phyloP scores from a whole-genome alignment of 2,329 filamentous ascomycete species.

The Simplicillium sp. region DNA sequence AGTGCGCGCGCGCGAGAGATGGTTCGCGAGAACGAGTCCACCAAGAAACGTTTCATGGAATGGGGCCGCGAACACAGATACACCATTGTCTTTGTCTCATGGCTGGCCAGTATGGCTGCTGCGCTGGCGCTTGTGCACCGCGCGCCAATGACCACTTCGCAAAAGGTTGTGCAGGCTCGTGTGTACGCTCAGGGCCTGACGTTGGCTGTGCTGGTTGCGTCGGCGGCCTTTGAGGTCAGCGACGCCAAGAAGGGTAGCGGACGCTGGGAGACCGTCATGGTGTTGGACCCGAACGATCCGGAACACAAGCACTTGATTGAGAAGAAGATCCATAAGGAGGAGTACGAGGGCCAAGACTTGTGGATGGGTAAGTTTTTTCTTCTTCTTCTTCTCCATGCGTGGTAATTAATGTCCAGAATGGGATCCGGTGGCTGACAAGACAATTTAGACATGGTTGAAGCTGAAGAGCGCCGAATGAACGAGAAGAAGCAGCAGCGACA shows the following conservation, averaged over 20 bases:
- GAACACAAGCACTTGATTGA: conserved; percentile 76
- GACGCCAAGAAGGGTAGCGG: conserved; percentile 71
- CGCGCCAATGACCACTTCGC: conserved; percentile 61
- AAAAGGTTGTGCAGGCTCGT: conserved; percentile 91
- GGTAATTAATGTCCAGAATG: too few species aligned
- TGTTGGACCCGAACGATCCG: conserved; percentile 72
- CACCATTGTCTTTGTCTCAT: conserved; percentile 71
- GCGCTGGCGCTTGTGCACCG: conserved; percentile 69
- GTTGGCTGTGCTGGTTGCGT: conserved; percentile 71
- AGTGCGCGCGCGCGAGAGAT: conserved; percentile 46
- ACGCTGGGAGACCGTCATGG: conserved; percentile 76
- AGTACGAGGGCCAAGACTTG: conserved; percentile 81
- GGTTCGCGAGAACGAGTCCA: conserved; percentile 44
- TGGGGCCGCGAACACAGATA: conserved; percentile 80
- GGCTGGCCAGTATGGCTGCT: conserved; percentile 71
- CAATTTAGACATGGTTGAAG: conserved; percentile 64
- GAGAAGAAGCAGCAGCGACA: conserved; percentile 23
- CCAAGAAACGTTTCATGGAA: conserved; percentile 51
- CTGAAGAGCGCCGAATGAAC: conserved; percentile 57
- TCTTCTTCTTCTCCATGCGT: too few species aligned
- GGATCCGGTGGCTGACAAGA: background rate
- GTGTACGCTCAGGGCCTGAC: conserved; percentile 90
- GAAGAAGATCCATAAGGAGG: conserved; percentile 80
- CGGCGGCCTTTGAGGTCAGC: conserved; percentile 68
- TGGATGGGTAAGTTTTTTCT: conserved; percentile 82